Percentiles rank a stretch among this genome's conserved stretches.
Evolutionary conservation across 2,329 filamentous ascomycete species (phyloP).

Genomic region (Hypoxylon sp.): DNA sequence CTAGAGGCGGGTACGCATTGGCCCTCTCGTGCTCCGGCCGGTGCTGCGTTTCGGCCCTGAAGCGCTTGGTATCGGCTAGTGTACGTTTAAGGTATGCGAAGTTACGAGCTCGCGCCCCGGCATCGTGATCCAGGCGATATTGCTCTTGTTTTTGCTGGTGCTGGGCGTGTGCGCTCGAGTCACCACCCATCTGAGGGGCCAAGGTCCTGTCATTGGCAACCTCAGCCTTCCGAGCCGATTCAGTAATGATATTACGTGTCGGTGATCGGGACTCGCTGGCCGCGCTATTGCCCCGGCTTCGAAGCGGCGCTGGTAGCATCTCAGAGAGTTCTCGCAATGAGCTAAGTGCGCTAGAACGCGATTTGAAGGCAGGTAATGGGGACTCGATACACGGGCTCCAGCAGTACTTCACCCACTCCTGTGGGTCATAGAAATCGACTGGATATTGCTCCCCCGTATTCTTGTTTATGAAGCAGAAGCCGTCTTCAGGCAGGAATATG

Average conservation of each 20-base stretch:
- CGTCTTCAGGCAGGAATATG: constrained; percentile 86
- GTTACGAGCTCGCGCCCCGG: constrained; percentile 67
- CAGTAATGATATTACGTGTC: constrained; percentile 45
- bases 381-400: constrained; percentile 83
- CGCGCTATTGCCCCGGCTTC: constrained; percentile 62
- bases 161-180: constrained; percentile 50
- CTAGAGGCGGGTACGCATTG: constrained; percentile 87
- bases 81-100: constrained; percentile 80
- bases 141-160: constrained; percentile 23
- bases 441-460: constrained; percentile 83
- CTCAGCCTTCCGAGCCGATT: constrained; percentile 52
- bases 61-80: constrained; percentile 77
- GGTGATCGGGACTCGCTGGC: constrained; percentile 48
- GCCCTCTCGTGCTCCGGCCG: constrained; percentile 68
- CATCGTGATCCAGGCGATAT: constrained; percentile 49
- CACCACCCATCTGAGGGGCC: constrained; percentile 63
- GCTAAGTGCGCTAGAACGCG: constrained; percentile 58
- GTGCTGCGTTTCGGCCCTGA: constrained; percentile 82
- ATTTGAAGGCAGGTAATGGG: constrained; percentile 71
- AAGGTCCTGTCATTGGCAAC: constrained; percentile 57
- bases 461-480: constrained; percentile 89
- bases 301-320: constrained; percentile 61
- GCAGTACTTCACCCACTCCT: constrained; percentile 84
- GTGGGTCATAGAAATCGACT: constrained; percentile 85
- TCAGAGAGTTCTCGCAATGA: constrained; percentile 65